A percentile compares a stretch with the other conserved stretches of the same genome.
Evolutionary conservation across 495 filamentous ascomycete species (phyloP).

Genomic region (Aeminium ludgeri): DNA sequence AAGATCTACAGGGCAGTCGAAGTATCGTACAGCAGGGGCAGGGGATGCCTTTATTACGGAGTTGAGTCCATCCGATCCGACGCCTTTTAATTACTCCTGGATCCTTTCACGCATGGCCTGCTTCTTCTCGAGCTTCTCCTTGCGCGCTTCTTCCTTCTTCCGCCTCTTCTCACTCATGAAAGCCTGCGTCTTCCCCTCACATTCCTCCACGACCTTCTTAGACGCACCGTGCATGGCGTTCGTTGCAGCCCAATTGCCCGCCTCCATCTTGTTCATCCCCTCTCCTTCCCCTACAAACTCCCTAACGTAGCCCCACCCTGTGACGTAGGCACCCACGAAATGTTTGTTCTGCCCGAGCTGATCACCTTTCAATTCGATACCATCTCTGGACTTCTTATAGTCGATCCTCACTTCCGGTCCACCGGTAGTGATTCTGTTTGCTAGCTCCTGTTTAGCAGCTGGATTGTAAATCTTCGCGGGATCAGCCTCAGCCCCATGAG

Average conservation of each 20-base stretch:
- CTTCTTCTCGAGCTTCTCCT: constrained; percentile 2
- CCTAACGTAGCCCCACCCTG: constrained; percentile 54
- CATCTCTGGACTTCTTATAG: constrained; percentile 41
- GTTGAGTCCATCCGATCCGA: no score
- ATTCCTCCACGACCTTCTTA: constrained; percentile 15
- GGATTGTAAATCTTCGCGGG: constrained; percentile 20
- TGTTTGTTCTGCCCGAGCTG: constrained; percentile 36
- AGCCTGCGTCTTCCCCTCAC: constrained; percentile 9
- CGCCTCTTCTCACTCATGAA: constrained; percentile 8
- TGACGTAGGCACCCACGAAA: constrained; percentile 55
- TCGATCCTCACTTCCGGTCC: constrained; percentile 42
- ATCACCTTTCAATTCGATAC: constrained; percentile 35
- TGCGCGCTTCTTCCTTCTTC: constrained; percentile 11
- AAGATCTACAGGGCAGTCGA: no score
- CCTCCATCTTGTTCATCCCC: constrained; percentile 54
- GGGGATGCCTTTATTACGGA: no score
- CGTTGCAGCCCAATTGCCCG: constrained; percentile 52
- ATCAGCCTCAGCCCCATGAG: constrained; percentile 7
- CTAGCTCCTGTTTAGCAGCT: constrained; percentile 36
- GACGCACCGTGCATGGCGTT: constrained; percentile 37
- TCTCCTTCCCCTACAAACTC: constrained; percentile 48
- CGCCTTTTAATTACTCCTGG: no score
- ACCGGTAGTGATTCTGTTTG: constrained; percentile 33
- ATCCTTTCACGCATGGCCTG: background rate
- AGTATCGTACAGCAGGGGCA: no score